Conservation (phyloP, 257 asterid species). For the Gentiana macrophylla region DNA sequence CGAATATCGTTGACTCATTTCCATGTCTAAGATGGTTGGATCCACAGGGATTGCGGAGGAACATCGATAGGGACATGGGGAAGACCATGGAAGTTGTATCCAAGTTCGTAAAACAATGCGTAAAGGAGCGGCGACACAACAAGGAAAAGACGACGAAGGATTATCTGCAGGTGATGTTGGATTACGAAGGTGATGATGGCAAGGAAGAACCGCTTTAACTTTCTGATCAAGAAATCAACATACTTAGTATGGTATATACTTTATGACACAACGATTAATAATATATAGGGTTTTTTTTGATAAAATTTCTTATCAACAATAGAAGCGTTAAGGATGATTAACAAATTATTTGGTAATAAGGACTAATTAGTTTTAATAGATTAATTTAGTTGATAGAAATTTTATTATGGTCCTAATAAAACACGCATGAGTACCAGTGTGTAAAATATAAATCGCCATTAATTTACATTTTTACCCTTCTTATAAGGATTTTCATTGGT, state of each 20-base stretch:
- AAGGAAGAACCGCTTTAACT: slow-evolving; percentile 27
- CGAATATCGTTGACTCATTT: slow-evolving; percentile 25
- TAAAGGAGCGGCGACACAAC: slow-evolving; percentile 3
- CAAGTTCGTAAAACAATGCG: slow-evolving; percentile 12
- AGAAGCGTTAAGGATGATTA: too few species aligned
- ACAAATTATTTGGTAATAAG: too few species aligned
- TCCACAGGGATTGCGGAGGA: slow-evolving; percentile 17
- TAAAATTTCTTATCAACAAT: too few species aligned
- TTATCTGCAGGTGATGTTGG: slow-evolving; percentile 37
- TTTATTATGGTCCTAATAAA: too few species aligned
- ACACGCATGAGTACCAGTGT: too few species aligned
- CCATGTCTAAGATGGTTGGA: slow-evolving; percentile 22
- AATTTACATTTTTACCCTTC: too few species aligned
- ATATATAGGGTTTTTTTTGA: too few species aligned
- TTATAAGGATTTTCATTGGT: too few species aligned
- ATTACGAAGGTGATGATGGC: slow-evolving; percentile 23
- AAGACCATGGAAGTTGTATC: slow-evolving; percentile 21
- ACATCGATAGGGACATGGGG: slow-evolving; percentile 7
- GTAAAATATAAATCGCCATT: too few species aligned
- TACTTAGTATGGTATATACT: slow-evolving; percentile 43
- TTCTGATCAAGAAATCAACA: slow-evolving; percentile 37
- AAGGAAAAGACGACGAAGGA: not conserved
- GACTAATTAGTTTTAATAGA: too few species aligned
- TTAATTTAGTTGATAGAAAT: too few species aligned
- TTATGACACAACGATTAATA: too few species aligned